phyloP scores from a whole-genome alignment of 306 rosid species.

The Vicia faba region DNA sequence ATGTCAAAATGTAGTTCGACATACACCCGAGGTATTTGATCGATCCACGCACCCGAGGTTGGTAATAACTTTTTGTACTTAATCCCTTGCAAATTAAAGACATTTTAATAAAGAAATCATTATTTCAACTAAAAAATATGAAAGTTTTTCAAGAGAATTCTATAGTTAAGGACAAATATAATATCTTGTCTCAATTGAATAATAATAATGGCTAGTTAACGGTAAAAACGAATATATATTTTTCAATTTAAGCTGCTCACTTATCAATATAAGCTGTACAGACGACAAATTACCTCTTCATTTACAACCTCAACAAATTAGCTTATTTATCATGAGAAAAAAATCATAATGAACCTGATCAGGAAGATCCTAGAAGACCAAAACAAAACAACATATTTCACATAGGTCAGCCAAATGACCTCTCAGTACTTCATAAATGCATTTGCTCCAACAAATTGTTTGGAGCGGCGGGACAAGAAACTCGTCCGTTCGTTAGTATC shows the following conservation, averaged over 20 bases:
- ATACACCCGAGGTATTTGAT: no score
- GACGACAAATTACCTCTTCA: conserved; percentile 51
- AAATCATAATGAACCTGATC: conserved; percentile 45
- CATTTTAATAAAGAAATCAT: not conserved
- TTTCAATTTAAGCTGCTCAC: conserved; percentile 38
- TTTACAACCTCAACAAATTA: conserved; percentile 51
- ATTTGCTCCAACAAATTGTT: conserved; percentile 23
- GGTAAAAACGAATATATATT: not conserved
- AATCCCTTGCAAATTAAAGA: not conserved
- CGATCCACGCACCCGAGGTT: no score
- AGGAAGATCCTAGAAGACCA: conserved; percentile 37
- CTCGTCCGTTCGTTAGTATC: not conserved
- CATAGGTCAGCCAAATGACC: conserved; percentile 30
- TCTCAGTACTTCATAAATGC: conserved; percentile 30
- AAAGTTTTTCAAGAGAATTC: not conserved
- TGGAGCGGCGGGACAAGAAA: not conserved
- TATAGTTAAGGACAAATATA: not conserved
- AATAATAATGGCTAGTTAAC: not conserved
- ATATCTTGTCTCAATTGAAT: not conserved
- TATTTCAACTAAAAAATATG: not conserved
- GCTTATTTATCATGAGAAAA: conserved; percentile 45
- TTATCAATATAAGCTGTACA: conserved; percentile 54
- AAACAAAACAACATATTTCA: conserved; percentile 35
- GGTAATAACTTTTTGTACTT: no score
- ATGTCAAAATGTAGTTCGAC: no score